phyloP scores from a whole-genome alignment of 2,329 filamentous ascomycete species.

The Aspergillus sp. region DNA sequence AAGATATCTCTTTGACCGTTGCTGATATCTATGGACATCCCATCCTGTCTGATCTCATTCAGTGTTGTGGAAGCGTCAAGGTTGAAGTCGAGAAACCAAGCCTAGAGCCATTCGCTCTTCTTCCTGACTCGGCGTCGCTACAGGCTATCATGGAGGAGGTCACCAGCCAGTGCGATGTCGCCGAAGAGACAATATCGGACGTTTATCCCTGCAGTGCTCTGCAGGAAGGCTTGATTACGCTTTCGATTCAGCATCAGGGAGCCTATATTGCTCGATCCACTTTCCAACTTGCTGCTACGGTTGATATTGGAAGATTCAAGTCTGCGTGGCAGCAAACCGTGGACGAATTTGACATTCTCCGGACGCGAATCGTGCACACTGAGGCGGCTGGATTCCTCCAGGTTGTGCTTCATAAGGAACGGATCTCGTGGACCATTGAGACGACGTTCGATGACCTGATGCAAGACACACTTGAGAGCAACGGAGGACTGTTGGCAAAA shows the following conservation, averaged over 20 bases:
- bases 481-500: conserved; percentile 40
- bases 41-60: conserved; percentile 49
- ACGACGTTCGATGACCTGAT: conserved; percentile 34
- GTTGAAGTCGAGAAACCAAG: neutral
- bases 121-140: conserved; percentile 27
- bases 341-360: conserved; percentile 52
- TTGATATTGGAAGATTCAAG: conserved; percentile 51
- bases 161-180: conserved; percentile 36
- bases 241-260: conserved; percentile 53
- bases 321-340: conserved; percentile 53
- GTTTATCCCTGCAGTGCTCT: conserved; percentile 51
- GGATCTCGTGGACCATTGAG: conserved; percentile 41
- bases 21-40: conserved; percentile 52
- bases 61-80: conserved; percentile 26
- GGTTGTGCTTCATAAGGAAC: conserved; percentile 42
- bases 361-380: conserved; percentile 53
- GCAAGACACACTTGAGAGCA: conserved; percentile 32
- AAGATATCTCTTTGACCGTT: conserved; percentile 47
- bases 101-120: conserved; percentile 34
- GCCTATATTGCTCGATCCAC: conserved; percentile 55
- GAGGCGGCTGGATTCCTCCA: conserved; percentile 44
- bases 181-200: conserved; percentile 38
- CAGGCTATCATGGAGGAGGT: conserved; percentile 34
- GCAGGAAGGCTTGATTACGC: conserved; percentile 52
- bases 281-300: conserved; percentile 41